Percentiles rank a stretch among this genome's conserved stretches.
Conservation (phyloP, 164 flowering plant genomes). For the Platanus orientalis region DNA sequence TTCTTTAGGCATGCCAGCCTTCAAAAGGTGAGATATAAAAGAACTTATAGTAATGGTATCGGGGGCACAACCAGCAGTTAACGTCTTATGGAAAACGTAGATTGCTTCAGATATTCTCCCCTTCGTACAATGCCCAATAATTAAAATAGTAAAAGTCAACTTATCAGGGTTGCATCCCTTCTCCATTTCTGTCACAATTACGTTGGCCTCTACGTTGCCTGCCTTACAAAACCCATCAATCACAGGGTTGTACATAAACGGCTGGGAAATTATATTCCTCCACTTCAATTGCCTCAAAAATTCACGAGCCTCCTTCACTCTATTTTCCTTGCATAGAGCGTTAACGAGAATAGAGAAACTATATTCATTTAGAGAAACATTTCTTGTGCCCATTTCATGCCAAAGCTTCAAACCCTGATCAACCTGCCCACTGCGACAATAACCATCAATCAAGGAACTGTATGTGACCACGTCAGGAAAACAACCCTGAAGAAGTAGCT, state of each 20-base stretch:
- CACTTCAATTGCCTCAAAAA: slow-evolving; percentile 48
- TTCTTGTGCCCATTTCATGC: slow-evolving; percentile 52
- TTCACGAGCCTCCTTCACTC: slow-evolving; percentile 63
- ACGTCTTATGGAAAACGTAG: slow-evolving; percentile 59
- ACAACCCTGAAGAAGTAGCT: slow-evolving; percentile 48
- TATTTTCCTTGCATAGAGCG: slow-evolving; percentile 70
- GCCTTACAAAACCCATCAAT: slow-evolving; percentile 88
- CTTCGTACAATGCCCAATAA: slow-evolving; percentile 92
- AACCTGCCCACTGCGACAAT: slow-evolving; percentile 55
- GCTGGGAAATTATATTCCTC: slow-evolving; percentile 39
- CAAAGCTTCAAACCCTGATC: slow-evolving; percentile 58
- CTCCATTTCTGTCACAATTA: slow-evolving; percentile 68
- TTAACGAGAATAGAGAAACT: slow-evolving; percentile 60
- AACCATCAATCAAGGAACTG: slow-evolving; percentile 70
- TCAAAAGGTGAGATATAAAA: slow-evolving; percentile 61
- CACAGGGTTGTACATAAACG: slow-evolving; percentile 85
- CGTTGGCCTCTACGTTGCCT: slow-evolving; percentile 86
- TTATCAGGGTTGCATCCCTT: slow-evolving; percentile 66
- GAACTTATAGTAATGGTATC: slow-evolving; percentile 57
- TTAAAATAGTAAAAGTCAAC: slow-evolving; percentile 78
- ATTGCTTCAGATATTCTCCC: slow-evolving; percentile 82
- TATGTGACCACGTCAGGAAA: slow-evolving; percentile 71
- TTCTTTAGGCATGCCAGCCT: slow-evolving; percentile 88
- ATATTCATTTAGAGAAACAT: slow-evolving; percentile 57
- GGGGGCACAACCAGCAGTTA: slow-evolving; percentile 51